These are phyloP conservation scores for Trichoderma sp. DNA, from an alignment of 2,329 filamentous ascomycete species.

Conservation along the genomic window DNA sequence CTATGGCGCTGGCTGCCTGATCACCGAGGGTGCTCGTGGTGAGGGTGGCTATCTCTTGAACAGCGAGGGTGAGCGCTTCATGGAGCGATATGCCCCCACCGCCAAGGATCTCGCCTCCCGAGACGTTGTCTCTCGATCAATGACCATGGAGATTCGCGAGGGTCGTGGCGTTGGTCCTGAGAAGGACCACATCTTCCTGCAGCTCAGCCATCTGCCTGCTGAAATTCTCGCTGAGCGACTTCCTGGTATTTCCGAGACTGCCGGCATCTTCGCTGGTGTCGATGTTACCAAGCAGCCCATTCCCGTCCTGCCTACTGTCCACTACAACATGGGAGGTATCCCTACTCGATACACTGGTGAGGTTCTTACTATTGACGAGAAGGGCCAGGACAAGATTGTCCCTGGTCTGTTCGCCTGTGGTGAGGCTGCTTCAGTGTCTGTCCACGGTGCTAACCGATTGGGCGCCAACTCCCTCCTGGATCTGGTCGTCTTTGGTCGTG, in stretches of 20 bases:
- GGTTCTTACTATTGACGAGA: conserved; percentile 81
- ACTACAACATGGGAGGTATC: conserved; percentile 99
- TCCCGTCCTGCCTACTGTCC: conserved; percentile 90
- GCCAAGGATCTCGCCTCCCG: conserved; percentile 96
- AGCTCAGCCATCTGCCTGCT: conserved; percentile 89
- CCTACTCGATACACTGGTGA: conserved; percentile 97
- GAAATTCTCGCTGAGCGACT: conserved; percentile 94
- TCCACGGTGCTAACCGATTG: conserved; percentile 96
- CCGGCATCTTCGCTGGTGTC: conserved; percentile 93
- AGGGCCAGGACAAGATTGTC: conserved; percentile 88
- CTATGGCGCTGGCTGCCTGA: conserved; percentile 96
- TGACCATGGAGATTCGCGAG: conserved; percentile 97
- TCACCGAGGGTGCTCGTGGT: conserved; percentile 95
- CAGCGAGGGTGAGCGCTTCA: conserved; percentile 97
- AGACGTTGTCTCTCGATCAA: conserved; percentile 94
- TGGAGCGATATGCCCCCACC: conserved; percentile 97
- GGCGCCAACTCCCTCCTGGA: conserved; percentile 98
- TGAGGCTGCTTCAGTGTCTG: conserved; percentile 95
- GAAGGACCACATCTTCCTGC: conserved; percentile 98
- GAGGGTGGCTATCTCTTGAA: conserved; percentile 98
- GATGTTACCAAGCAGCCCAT: conserved; percentile 97
- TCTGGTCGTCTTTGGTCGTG: conserved; percentile 95
- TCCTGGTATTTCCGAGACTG: conserved; percentile 97
- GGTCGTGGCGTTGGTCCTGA: conserved; percentile 95
- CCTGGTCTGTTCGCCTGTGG: conserved; percentile 94